A percentile compares a stretch with the other conserved stretches of the same genome.
phyloP scores from a whole-genome alignment of 257 asterid species.

The Fraxinus excelsior region DNA sequence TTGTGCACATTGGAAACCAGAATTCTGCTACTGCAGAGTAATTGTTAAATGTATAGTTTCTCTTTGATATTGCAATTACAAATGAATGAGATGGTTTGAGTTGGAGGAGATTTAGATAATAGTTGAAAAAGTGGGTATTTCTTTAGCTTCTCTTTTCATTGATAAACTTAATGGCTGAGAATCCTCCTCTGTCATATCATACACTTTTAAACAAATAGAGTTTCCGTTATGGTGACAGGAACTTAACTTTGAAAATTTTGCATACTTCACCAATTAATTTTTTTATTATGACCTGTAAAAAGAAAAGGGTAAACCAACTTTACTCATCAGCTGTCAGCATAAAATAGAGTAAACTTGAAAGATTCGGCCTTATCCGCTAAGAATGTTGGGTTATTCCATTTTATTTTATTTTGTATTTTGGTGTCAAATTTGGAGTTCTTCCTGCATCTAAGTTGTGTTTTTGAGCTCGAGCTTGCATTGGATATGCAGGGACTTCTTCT shows the following conservation, averaged over 20 bases:
- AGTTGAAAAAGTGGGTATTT: not conserved
- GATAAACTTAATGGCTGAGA: not conserved
- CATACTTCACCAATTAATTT: not conserved
- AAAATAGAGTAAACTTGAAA: not conserved
- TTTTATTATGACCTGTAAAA: not conserved
- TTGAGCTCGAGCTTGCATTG: not conserved
- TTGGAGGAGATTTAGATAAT: not conserved
- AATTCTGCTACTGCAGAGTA: not conserved
- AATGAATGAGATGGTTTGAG: not conserved
- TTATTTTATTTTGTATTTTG: too few species aligned
- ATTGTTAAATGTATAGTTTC: not conserved
- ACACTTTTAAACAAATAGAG: too few species aligned
- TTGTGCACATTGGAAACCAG: not conserved
- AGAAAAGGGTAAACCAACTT: not conserved
- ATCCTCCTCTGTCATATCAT: not conserved
- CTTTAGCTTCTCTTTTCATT: not conserved
- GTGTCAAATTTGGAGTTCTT: not conserved
- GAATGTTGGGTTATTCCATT: not conserved
- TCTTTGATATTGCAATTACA: not conserved
- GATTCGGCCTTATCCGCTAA: not conserved
- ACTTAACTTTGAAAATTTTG: not conserved
- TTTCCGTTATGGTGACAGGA: not conserved
- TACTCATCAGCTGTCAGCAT: not conserved
- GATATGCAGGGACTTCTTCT: not conserved
- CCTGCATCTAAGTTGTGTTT: not conserved